A percentile compares a stretch with the other conserved stretches of the same genome.
Conservation (phyloP, 2,329 filamentous ascomycete genomes). For the Nemania diffusa region DNA sequence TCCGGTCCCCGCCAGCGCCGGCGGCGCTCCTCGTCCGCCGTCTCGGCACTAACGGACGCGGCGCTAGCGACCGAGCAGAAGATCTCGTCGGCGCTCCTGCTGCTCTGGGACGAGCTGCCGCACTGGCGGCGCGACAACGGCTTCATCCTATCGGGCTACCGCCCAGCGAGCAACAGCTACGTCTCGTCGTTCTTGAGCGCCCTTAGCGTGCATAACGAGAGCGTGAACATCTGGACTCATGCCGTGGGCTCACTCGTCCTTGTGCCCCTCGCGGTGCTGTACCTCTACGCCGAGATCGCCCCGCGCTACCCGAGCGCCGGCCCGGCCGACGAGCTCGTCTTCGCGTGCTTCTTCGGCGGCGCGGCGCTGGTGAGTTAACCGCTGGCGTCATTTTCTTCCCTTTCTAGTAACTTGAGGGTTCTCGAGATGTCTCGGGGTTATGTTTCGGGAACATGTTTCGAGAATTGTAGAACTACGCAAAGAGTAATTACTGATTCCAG, state of each 20-base stretch:
- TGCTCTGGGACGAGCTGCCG: slow-evolving; percentile 69
- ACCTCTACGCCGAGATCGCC: slow-evolving; percentile 67
- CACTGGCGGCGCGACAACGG: slow-evolving; percentile 69
- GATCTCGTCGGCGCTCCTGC: slow-evolving; percentile 55
- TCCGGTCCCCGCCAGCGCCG: slow-evolving; percentile 47
- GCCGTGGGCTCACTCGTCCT: slow-evolving; percentile 73
- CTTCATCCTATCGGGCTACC: slow-evolving; percentile 66
- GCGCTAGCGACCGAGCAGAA: slow-evolving; percentile 52
- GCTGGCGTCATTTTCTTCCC: no score
- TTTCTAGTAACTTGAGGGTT: no score
- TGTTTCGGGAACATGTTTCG: no score
- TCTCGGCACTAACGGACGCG: slow-evolving; percentile 37
- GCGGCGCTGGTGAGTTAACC: no score
- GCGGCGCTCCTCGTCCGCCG: slow-evolving; percentile 47
- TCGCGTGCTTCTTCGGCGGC: slow-evolving; percentile 82
- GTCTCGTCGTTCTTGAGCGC: slow-evolving; percentile 55
- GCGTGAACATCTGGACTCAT: slow-evolving; percentile 72
- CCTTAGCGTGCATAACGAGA: slow-evolving; percentile 68
- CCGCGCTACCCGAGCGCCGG: slow-evolving; percentile 74
- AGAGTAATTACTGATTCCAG: no score
- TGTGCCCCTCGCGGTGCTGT: slow-evolving; percentile 56
- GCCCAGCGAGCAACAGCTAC: slow-evolving; percentile 62
- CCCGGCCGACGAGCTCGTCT: slow-evolving; percentile 73
- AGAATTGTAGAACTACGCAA: no score
- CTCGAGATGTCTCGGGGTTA: no score